Base-by-base conservation (phyloP, 1,284 basidiomycete genomes). In the Ganoderma multipileum region DNA sequence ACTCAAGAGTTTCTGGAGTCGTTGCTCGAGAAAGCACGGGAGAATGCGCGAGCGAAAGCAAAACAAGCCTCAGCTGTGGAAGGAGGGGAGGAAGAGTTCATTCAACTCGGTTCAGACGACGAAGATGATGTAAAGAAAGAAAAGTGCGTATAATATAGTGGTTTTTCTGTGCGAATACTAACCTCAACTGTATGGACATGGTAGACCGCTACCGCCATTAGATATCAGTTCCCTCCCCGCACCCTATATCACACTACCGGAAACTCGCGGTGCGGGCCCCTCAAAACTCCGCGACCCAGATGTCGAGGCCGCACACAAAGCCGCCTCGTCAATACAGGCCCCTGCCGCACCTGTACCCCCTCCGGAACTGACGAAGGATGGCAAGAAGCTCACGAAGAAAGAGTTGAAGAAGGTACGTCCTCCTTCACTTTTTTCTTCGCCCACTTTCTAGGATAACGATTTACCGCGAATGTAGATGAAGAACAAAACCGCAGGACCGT, bases 401-500 rank as follows among this genome's bases (percentile, higher is more conserved):
- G 84, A 93, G 78, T 85, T 83, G 79, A 94, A 90, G 80, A 88
- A 87, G 73, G 93, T 93, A 75, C 61, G 83, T 76, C 75, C 61
- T 76, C 64, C 63, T 23, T 62, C 52, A 12, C 41, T 2, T 23
- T n/a, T 42, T 28, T 12, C n/a, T 38, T 44, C 30, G 18, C 2
- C 1, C 28, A 12, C 2, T 16, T 4, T 9, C 59, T 16, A 30
- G n/a, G 16, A 8, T 18, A 28, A n/a, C n/a, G n/a, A 39, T n/a
- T 61, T 6, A 42, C 41, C 20, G 8, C 44, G 41, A 64, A 42
- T 63, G 30, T 71, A 95, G 92, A 78, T 93, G 42, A 90, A 87
- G 77, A 88, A 89, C 70, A 88, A 88, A 67, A 95, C 95, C 0
- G 89, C 95, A 0, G 96, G 95, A 0, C 87, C 91, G 60, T 86